phyloP scores from a whole-genome alignment of 1,139 yeast species.

The Magnusiomyces magnusii region DNA sequence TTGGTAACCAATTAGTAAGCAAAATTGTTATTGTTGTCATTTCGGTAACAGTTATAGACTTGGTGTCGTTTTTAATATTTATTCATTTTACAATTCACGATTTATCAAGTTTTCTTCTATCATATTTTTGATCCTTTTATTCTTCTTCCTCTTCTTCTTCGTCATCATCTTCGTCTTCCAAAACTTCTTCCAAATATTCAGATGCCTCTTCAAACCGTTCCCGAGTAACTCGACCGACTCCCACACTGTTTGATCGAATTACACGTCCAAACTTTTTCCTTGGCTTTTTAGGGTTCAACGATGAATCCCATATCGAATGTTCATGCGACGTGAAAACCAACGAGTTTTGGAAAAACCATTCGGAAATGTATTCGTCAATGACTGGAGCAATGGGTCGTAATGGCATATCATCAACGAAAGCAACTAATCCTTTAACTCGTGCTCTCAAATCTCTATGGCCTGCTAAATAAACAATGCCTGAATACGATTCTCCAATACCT shows the following conservation, averaged over 20 bases:
- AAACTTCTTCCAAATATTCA: slow-evolving; percentile 71
- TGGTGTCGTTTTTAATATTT: background rate
- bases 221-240: slow-evolving; percentile 65
- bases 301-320: slow-evolving; percentile 69
- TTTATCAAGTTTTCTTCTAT: no score
- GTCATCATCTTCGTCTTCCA: slow-evolving; percentile 37
- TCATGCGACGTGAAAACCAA: slow-evolving; percentile 67
- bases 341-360: slow-evolving; percentile 87
- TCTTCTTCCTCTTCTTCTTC: background rate
- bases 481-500: slow-evolving; percentile 87
- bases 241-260: slow-evolving; percentile 56
- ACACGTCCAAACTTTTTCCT: slow-evolving; percentile 89
- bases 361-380: slow-evolving; percentile 80
- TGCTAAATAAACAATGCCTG: slow-evolving; percentile 76
- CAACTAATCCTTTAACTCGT: slow-evolving; percentile 66
- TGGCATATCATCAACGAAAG: slow-evolving; percentile 57
- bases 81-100: no score
- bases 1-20: no score
- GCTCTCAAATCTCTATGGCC: slow-evolving; percentile 69
- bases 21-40: no score
- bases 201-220: slow-evolving; percentile 82
- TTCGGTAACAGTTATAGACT: background rate
- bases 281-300: slow-evolving; percentile 58
- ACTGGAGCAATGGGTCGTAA: slow-evolving; percentile 75
- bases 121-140: no score